phyloP scores from a whole-genome alignment of 2,329 filamentous ascomycete species.

The Paraphoma chrysanthemicola region DNA sequence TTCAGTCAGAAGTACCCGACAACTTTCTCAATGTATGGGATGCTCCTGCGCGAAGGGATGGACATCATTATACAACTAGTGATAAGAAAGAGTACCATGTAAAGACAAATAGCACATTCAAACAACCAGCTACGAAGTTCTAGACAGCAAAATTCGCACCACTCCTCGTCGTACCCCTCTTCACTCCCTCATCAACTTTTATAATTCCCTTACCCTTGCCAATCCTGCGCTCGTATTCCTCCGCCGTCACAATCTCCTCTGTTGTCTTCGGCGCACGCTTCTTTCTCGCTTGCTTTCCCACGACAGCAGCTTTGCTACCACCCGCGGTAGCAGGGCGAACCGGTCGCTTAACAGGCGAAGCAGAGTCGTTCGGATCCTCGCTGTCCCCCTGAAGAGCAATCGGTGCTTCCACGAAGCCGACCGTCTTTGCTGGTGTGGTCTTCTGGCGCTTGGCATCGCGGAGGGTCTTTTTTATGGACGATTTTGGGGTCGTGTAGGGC shows the following conservation, averaged over 20 bases:
- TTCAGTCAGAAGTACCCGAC: no score
- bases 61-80: background rate
- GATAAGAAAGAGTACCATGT: no score
- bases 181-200: background rate
- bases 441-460: slow-evolving; percentile 1
- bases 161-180: slow-evolving; percentile 7
- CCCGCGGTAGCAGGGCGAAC: background rate
- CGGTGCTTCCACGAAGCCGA: background rate
- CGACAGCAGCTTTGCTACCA: background rate
- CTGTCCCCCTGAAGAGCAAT: slow-evolving; percentile 1
- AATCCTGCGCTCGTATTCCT: background rate
- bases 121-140: background rate
- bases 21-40: no score
- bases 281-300: background rate
- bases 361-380: background rate
- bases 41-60: background rate
- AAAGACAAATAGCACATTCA: no score
- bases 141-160: background rate
- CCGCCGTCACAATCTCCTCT: background rate
- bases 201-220: background rate
- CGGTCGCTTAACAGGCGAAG: background rate
- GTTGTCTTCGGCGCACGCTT: background rate
- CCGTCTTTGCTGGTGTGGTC: background rate
- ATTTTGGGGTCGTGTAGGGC: background rate
- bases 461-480: background rate